These are phyloP conservation scores for Cucurbita argyrosperma DNA, from an alignment of 306 rosid species.

Conservation along the genomic window DNA sequence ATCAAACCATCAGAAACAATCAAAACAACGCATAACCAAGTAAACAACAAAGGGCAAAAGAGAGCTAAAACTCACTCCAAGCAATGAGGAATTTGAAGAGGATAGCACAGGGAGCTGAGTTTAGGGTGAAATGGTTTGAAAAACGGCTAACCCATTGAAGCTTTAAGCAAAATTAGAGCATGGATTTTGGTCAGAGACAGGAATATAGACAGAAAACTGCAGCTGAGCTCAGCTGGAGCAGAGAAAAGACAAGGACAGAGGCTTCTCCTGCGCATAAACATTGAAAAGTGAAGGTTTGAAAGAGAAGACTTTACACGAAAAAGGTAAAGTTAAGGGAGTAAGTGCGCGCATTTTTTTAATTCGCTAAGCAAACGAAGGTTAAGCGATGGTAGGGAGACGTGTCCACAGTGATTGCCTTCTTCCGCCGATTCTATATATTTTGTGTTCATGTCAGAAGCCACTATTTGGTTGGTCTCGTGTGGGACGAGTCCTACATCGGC, in stretches of 20 bases:
- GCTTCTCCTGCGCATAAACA: neutral
- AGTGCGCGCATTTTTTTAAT: neutral
- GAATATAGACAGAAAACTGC: neutral
- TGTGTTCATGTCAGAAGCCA: neutral
- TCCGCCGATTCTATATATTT: neutral
- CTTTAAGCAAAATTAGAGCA: neutral
- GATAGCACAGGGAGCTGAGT: neutral
- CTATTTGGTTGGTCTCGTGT: too few species aligned
- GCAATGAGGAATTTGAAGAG: neutral
- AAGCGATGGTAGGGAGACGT: slow-evolving; percentile 4
- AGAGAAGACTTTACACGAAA: neutral
- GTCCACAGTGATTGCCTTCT: neutral
- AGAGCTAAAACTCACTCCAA: neutral
- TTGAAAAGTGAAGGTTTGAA: slow-evolving; percentile 2
- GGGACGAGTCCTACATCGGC: too few species aligned
- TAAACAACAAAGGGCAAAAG: neutral
- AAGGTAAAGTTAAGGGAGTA: neutral
- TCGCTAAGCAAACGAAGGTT: neutral
- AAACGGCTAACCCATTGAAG: neutral
- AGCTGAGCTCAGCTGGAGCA: neutral
- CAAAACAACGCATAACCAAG: neutral
- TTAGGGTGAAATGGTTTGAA: neutral
- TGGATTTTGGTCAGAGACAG: neutral
- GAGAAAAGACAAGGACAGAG: neutral
- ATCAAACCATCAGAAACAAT: neutral